phyloP scores from a whole-genome alignment of 768 basidiomycete genomes.

The Fomitopsis serialis region DNA sequence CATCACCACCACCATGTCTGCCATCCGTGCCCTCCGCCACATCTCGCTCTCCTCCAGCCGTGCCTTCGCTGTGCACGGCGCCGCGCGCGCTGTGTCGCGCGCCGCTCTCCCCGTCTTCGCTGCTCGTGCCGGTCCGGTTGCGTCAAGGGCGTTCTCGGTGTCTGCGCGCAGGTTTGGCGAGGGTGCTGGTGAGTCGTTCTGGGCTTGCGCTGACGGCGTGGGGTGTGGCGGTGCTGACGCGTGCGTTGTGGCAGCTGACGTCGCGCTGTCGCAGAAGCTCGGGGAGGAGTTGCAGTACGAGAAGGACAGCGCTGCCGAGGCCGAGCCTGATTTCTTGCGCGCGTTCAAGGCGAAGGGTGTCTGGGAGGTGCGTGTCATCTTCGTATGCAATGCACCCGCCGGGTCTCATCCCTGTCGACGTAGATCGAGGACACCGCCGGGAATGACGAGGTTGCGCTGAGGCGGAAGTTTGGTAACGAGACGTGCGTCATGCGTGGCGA shows the following conservation, averaged over 20 bases:
- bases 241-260: slow-evolving; percentile 49
- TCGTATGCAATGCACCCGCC: background rate
- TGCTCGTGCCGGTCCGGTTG: slow-evolving; percentile 17
- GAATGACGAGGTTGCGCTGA: slow-evolving; percentile 76
- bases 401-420: background rate
- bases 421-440: slow-evolving; percentile 69
- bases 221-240: background rate
- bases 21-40: slow-evolving; percentile 56
- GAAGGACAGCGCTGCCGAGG: slow-evolving; percentile 45
- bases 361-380: slow-evolving; percentile 58
- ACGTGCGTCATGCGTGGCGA: slow-evolving; percentile 43
- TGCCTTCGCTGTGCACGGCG: slow-evolving; percentile 23
- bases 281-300: slow-evolving; percentile 85
- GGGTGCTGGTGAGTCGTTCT: slow-evolving; percentile 35
- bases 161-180: slow-evolving; percentile 34
- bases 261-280: slow-evolving; percentile 69
- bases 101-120: slow-evolving; percentile 21
- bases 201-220: background rate
- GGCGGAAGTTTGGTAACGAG: slow-evolving; percentile 89
- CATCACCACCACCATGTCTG: slow-evolving; percentile 44
- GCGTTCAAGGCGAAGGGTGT: slow-evolving; percentile 66
- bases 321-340: slow-evolving; percentile 71
- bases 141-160: slow-evolving; percentile 35
- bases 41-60: slow-evolving; percentile 41
- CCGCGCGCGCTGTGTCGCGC: slow-evolving; percentile 14